Evolutionary conservation across 1,284 basidiomycete species (phyloP).

Genomic region (Ganoderma sp.): DNA sequence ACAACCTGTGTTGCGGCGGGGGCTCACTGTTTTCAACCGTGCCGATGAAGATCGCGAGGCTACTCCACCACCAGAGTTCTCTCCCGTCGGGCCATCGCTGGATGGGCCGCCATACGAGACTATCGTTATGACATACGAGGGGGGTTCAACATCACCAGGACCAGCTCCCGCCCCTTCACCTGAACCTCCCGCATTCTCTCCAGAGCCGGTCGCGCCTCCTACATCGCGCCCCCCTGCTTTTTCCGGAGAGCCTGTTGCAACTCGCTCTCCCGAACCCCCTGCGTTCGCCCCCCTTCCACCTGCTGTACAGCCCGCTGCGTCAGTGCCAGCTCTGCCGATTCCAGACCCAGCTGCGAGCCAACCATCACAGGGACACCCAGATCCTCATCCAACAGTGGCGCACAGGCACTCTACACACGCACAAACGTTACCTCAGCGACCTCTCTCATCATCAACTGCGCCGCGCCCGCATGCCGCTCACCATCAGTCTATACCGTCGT

Average conservation of each 20-base stretch:
- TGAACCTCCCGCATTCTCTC: conserved; percentile 15
- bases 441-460: conserved; percentile 9
- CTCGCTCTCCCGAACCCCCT: conserved; percentile 10
- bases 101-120: conserved; percentile 49
- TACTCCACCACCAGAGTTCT: conserved; percentile 52
- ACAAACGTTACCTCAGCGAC: conserved; percentile 16
- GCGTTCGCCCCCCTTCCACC: conserved; percentile 7
- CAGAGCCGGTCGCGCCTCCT: conserved; percentile 20
- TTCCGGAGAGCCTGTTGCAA: conserved; percentile 19
- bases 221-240: conserved; percentile 14
- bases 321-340: neutral
- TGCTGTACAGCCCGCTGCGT: neutral
- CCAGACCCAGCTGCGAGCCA: neutral
- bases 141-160: conserved; percentile 40
- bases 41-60: conserved; percentile 25
- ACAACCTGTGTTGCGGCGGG: conserved; percentile 15
- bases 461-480: conserved; percentile 14
- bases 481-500: conserved; percentile 13
- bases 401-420: conserved; percentile 17
- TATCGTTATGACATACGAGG: conserved; percentile 37
- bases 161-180: conserved; percentile 16
- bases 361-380: neutral
- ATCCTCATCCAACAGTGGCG: conserved; percentile 2
- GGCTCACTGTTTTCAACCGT: conserved; percentile 22
- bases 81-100: conserved; percentile 44